Evolutionary conservation across 495 filamentous ascomycete species (phyloP).

Genomic region (Lepraria neglecta): DNA sequence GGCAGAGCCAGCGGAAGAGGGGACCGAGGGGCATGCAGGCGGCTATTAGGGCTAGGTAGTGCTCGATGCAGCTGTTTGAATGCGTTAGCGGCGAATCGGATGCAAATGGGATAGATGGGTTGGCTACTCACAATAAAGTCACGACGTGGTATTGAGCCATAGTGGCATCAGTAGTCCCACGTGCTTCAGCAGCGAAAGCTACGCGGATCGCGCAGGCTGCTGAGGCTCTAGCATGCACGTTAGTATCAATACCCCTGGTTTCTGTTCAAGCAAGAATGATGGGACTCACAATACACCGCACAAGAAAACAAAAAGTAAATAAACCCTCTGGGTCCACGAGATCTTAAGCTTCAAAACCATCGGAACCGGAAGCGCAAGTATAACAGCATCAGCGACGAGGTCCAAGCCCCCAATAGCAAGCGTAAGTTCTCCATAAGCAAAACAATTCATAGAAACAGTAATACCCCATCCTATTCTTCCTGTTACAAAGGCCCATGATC

Average conservation of each 20-base stretch:
- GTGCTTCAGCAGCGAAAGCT: slow-evolving; percentile 15
- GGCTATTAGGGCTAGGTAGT: slow-evolving; percentile 20
- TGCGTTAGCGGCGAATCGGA: background rate
- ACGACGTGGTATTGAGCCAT: slow-evolving; percentile 21
- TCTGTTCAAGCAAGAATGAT: background rate
- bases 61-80: slow-evolving; percentile 18
- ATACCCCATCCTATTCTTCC: slow-evolving; percentile 19
- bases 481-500: slow-evolving; percentile 17
- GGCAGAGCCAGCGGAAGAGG: slow-evolving; percentile 19
- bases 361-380: slow-evolving; percentile 18
- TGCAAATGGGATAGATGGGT: too few relatives aligned
- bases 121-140: slow-evolving; percentile 14
- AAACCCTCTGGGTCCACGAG: slow-evolving; percentile 18
- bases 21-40: slow-evolving; percentile 25
- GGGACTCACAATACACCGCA: slow-evolving; percentile 16
- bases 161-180: slow-evolving; percentile 20
- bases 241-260: background rate
- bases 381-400: slow-evolving; percentile 16
- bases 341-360: slow-evolving; percentile 19
- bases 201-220: slow-evolving; percentile 17
- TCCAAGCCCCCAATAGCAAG: slow-evolving; percentile 22
- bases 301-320: slow-evolving; percentile 20
- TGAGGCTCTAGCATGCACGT: slow-evolving; percentile 3
- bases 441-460: slow-evolving; percentile 21
- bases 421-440: slow-evolving; percentile 16